Conservation (phyloP, 2,329 filamentous ascomycete species). For the Colletotrichum shisoi region DNA sequence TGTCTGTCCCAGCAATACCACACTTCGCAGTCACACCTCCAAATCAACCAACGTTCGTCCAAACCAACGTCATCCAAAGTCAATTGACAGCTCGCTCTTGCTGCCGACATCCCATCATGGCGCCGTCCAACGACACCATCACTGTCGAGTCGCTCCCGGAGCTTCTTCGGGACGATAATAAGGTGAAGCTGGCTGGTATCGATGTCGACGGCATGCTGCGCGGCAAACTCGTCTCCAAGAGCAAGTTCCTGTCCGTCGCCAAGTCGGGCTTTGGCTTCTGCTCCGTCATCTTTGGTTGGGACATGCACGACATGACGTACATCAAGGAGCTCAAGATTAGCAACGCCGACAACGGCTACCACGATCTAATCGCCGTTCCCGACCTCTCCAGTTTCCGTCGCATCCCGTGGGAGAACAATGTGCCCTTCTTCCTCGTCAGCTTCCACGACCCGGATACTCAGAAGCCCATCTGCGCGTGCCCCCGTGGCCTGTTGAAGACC, state of each 20-base stretch:
- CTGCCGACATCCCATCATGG: constrained; percentile 42
- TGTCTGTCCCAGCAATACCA: neutral
- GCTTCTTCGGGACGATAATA: constrained; percentile 73
- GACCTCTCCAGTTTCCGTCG: constrained; percentile 80
- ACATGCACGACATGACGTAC: constrained; percentile 95
- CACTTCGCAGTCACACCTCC: constrained; percentile 1
- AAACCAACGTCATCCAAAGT: constrained; percentile 33
- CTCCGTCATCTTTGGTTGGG: constrained; percentile 94
- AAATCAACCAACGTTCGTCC: constrained; percentile 27
- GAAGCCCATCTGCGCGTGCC: constrained; percentile 77
- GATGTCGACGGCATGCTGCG: constrained; percentile 88
- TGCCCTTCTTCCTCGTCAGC: constrained; percentile 84
- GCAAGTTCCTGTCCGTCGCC: constrained; percentile 88
- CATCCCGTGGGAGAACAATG: constrained; percentile 89
- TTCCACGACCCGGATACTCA: constrained; percentile 84
- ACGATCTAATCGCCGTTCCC: constrained; percentile 82
- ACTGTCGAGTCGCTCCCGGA: constrained; percentile 71
- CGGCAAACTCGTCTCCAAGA: constrained; percentile 90
- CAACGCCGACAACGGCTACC: constrained; percentile 90
- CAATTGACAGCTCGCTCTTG: constrained; percentile 28
- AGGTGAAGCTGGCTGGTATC: constrained; percentile 86
- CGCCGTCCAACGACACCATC: constrained; percentile 46
- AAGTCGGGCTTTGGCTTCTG: constrained; percentile 88
- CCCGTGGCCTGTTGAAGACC: constrained; percentile 75
- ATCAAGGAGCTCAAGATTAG: constrained; percentile 84